These are phyloP conservation scores for Geotrichum citri-aurantii DNA, from an alignment of 1,139 yeast species.

Conservation along the genomic window DNA sequence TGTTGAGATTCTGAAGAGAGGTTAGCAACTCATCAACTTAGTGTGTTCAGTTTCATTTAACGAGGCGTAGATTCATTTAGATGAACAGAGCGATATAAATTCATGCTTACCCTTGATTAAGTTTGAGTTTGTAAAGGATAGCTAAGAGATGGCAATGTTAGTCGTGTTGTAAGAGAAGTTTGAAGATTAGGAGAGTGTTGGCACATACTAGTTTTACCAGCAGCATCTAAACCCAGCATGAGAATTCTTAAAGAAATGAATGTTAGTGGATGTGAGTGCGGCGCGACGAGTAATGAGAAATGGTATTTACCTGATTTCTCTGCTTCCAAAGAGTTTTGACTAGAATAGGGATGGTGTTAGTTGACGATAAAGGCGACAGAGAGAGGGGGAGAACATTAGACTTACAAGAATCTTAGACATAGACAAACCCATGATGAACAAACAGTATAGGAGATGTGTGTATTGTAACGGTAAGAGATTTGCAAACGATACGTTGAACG, in stretches of 20 bases:
- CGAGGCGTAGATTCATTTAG: neutral
- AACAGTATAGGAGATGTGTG: neutral
- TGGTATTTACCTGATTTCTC: slow-evolving; percentile 31
- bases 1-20: slow-evolving; percentile 51
- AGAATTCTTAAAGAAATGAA: slow-evolving; percentile 46
- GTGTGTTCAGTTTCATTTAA: neutral
- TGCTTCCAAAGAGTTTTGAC: slow-evolving; percentile 47
- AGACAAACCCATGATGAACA: slow-evolving; percentile 42
- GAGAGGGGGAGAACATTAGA: slow-evolving; percentile 2
- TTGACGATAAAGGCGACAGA: neutral
- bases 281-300: neutral
- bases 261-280: neutral
- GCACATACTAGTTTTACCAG: slow-evolving; percentile 72
- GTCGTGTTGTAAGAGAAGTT: neutral
- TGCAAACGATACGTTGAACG: neutral
- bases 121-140: slow-evolving; percentile 63
- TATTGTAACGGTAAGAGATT: neutral
- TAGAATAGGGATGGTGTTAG: slow-evolving; percentile 15
- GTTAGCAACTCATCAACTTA: slow-evolving; percentile 3
- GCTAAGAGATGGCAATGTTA: slow-evolving; percentile 29
- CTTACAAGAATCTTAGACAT: slow-evolving; percentile 43
- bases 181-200: neutral
- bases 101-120: slow-evolving; percentile 50
- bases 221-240: slow-evolving; percentile 89
- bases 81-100: neutral